Conservation (phyloP, 345 rosid species). For the Theobroma cacao region DNA sequence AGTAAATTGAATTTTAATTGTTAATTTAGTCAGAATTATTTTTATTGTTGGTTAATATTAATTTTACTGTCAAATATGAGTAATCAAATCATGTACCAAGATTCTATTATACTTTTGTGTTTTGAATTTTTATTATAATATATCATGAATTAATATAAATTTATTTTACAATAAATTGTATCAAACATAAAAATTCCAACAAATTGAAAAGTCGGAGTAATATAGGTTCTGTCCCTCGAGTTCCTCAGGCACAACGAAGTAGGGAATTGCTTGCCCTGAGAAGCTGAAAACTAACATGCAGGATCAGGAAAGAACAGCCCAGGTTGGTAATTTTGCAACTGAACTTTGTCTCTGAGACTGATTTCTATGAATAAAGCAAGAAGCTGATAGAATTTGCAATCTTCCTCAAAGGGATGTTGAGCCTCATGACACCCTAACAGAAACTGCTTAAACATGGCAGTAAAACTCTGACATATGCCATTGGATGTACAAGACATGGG, state of each 20-base stretch:
- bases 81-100: too few relatives aligned
- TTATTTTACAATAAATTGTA: too few relatives aligned
- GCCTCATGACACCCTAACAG: background rate
- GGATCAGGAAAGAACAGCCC: background rate
- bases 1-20: too few relatives aligned
- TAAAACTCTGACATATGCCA: background rate
- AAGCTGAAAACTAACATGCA: too few relatives aligned
- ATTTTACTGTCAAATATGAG: too few relatives aligned
- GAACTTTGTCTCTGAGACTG: background rate
- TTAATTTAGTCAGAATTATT: too few relatives aligned
- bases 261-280: background rate
- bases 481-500: background rate
- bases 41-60: too few relatives aligned
- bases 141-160: too few relatives aligned
- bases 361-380: background rate
- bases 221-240: background rate
- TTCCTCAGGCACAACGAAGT: background rate
- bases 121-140: too few relatives aligned
- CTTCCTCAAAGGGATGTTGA: background rate
- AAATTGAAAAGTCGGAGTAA: too few relatives aligned
- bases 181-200: too few relatives aligned
- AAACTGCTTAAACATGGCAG: background rate
- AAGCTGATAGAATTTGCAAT: background rate
- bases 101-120: too few relatives aligned
- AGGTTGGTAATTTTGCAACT: background rate